phyloP scores from a whole-genome alignment of 1,284 basidiomycete species.

The Rhodotorula sp. region DNA sequence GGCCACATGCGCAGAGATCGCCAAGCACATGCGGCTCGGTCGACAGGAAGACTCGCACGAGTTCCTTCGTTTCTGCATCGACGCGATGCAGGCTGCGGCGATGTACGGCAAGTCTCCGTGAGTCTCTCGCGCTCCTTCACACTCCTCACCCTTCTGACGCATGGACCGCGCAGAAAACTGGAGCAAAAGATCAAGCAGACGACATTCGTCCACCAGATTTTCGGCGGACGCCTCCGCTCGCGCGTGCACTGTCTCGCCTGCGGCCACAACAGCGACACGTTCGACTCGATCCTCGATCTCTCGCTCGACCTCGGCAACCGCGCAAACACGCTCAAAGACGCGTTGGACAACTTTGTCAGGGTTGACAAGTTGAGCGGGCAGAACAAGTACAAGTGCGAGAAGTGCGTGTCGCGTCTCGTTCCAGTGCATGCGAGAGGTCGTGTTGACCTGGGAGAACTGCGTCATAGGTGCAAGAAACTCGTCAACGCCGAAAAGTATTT shows the following conservation, averaged over 20 bases:
- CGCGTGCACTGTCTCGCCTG: slow-evolving; percentile 87
- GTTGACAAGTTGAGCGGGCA: slow-evolving; percentile 80
- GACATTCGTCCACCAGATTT: slow-evolving; percentile 90
- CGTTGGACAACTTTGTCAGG: slow-evolving; percentile 77
- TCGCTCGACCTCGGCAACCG: slow-evolving; percentile 69
- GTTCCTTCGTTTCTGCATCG: slow-evolving; percentile 91
- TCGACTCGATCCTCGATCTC: slow-evolving; percentile 90
- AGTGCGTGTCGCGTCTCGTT: slow-evolving; percentile 58
- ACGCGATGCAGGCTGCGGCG: slow-evolving; percentile 54
- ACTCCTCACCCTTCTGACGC: too few species aligned
- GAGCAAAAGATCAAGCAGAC: slow-evolving; percentile 67
- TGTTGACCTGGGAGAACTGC: too few species aligned
- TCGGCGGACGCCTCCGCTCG: slow-evolving; percentile 88
- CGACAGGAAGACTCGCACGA: slow-evolving; percentile 98
- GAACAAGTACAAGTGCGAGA: slow-evolving; percentile 98
- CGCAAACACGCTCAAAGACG: slow-evolving; percentile 62
- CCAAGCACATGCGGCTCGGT: slow-evolving; percentile 84
- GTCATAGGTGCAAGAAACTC: slow-evolving; percentile 74
- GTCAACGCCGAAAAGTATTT: slow-evolving; percentile 86
- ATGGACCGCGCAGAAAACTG: slow-evolving; percentile 21
- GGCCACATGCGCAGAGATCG: slow-evolving; percentile 64
- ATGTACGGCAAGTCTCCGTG: slow-evolving; percentile 23
- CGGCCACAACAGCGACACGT: slow-evolving; percentile 88
- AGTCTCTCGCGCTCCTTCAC: not conserved
- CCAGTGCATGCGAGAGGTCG: too few species aligned